Conservation (phyloP, 192 early-diverging fungal species). For the Gryganskiella cystojenkinii region DNA sequence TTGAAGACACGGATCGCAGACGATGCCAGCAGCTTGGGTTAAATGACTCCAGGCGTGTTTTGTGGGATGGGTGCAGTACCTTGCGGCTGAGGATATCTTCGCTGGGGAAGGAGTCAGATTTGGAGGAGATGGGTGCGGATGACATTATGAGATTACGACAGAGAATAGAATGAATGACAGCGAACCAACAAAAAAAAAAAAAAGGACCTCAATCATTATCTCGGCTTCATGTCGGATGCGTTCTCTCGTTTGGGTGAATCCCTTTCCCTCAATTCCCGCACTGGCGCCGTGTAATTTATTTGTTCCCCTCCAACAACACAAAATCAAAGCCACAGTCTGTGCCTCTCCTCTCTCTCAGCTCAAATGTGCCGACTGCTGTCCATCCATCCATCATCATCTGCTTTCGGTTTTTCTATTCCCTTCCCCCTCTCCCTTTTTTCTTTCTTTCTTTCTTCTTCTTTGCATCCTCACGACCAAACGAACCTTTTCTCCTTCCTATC, state of each 20-base stretch:
- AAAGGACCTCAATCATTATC: too few relatives aligned
- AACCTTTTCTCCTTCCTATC: background rate
- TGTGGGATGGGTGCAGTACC: conserved; percentile 1
- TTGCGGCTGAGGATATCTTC: conserved; percentile 57
- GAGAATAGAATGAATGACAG: too few relatives aligned
- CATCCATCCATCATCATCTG: conserved; percentile 4
- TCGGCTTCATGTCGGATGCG: background rate
- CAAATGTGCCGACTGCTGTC: background rate
- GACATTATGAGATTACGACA: too few relatives aligned
- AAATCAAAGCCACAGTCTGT: background rate
- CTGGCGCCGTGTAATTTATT: background rate
- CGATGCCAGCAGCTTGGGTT: background rate
- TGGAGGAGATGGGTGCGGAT: too few relatives aligned
- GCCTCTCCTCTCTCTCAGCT: background rate
- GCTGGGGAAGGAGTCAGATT: conserved; percentile 53
- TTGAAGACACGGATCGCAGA: background rate
- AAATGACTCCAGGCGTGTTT: background rate
- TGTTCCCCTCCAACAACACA: background rate
- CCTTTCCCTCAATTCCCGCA: background rate
- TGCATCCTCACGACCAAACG: background rate
- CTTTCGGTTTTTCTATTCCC: background rate
- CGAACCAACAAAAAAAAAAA: background rate
- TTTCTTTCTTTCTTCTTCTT: background rate
- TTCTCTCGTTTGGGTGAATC: background rate
- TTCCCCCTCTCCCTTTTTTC: background rate